phyloP scores from a whole-genome alignment of 345 rosid species.

The Boechera divaricarpa region DNA sequence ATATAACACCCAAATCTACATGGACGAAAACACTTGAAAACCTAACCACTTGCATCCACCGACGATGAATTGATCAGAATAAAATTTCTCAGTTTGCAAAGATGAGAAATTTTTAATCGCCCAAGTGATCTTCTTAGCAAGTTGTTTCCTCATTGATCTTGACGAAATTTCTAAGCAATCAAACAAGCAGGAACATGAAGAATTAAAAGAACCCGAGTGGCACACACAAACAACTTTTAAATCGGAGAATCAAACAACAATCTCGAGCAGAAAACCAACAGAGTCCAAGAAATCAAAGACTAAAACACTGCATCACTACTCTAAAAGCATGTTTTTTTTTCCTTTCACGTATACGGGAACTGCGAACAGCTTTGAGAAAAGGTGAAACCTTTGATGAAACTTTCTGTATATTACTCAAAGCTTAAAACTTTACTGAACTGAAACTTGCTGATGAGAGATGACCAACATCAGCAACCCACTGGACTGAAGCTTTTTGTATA shows the following conservation, averaged over 20 bases:
- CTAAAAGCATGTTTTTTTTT: no score
- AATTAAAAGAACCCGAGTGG: background rate
- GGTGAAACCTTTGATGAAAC: no score
- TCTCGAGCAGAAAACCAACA: background rate
- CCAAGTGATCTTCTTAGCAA: constrained; percentile 14
- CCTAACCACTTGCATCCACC: constrained; percentile 25
- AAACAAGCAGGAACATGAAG: background rate
- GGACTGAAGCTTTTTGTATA: no score
- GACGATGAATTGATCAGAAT: background rate
- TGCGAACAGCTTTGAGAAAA: no score
- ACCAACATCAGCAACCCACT: no score
- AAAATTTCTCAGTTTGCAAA: background rate
- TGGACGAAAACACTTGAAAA: constrained; percentile 4
- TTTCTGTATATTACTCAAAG: no score
- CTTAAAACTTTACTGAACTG: no score
- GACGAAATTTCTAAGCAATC: background rate
- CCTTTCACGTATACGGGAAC: no score
- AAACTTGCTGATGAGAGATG: no score
- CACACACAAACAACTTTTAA: no score
- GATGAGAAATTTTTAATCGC: background rate
- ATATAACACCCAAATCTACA: background rate
- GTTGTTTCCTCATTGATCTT: background rate
- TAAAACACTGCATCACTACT: no score
- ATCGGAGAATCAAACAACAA: background rate
- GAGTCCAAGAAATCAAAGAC: no score